Evolutionary conservation across 2,329 filamentous ascomycete genomes (phyloP), one percentile per base, ranked within the genome.

Genomic region (Sporothrix brasiliensis): DNA sequence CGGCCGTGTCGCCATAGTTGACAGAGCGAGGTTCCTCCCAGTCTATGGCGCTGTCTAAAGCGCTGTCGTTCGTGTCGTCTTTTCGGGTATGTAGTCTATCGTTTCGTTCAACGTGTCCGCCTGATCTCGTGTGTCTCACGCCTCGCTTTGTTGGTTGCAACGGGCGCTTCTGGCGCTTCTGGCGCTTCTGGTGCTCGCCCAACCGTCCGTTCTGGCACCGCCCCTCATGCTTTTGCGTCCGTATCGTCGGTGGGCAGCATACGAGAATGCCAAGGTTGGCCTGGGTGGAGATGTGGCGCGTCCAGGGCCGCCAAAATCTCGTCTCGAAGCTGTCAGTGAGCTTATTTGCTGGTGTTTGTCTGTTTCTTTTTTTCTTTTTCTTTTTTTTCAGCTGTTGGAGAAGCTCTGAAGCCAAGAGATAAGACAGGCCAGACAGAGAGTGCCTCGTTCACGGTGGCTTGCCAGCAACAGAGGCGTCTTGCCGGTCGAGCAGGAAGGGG

Each of bases 1-100:
- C 70, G 84, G 80, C 73, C 82, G 82, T 77, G 77, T 84, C 72
- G 73, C 72, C 73, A 72, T 75, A 34, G 70, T 69, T 19, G 68
- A 30, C 19, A 16, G 11, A 14, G 1, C 5, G 53, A 21, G 11
- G 14, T 13, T 30, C 11, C 13, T 54, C 24, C 24, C 24, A 34
- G 34, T 67, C 21, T 24, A 24, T 5, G 7, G 34, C 34, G 47
- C 30, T 3, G 30, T 19, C 34, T 4, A 9, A 58, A 19, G 44
- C 49, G 52, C 67, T 16, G n/a, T 44, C 44, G 11, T 50, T 30
- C 53, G 67, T 61, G 11, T 61, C 44, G 54, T 53, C 24, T 44
- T 21, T 24, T 41, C 47, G 58, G 44, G 14, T 14, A 13, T 27
- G 53, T 21, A 1, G 60, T 54, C 41, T 52, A 34, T 16, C 1